Percentiles rank a stretch among this genome's conserved stretches.
These are phyloP conservation scores for Aschersonia sp. DNA, from an alignment of 2,329 filamentous ascomycete species.

Conservation along the genomic window DNA sequence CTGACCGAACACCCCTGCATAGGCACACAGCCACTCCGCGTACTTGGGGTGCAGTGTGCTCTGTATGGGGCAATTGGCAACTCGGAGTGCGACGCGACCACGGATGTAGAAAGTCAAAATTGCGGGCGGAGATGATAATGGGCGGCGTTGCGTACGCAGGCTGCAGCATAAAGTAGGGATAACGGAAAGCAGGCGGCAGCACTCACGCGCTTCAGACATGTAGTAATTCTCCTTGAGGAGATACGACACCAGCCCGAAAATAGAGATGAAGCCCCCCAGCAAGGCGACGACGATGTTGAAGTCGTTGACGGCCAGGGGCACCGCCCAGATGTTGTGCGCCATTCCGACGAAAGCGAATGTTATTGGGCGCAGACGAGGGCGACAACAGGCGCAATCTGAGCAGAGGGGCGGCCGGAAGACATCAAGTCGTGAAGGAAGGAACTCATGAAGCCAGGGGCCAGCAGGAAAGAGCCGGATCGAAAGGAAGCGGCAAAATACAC, in stretches of 20 bases:
- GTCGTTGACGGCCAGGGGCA: slow-evolving; percentile 46
- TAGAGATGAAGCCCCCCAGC: slow-evolving; percentile 72
- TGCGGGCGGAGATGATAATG: not conserved
- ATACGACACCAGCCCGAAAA: slow-evolving; percentile 87
- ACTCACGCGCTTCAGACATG: slow-evolving; percentile 75
- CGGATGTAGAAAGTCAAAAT: slow-evolving; percentile 1
- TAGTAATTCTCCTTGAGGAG: slow-evolving; percentile 83
- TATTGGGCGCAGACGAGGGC: slow-evolving; percentile 6
- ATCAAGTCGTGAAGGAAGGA: slow-evolving; percentile 3
- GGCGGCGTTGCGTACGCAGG: not conserved
- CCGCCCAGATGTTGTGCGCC: slow-evolving; percentile 14
- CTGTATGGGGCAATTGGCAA: not conserved
- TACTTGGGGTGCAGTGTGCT: too few relatives aligned
- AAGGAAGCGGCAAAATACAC: too few relatives aligned
- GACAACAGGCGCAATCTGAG: slow-evolving; percentile 1
- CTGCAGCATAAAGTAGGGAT: not conserved
- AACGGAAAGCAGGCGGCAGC: not conserved
- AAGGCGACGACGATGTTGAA: slow-evolving; percentile 78
- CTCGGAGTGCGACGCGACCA: not conserved
- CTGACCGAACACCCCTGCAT: not conserved
- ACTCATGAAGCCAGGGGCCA: not conserved
- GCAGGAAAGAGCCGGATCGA: not conserved
- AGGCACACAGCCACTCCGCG: too few relatives aligned
- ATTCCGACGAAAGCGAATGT: slow-evolving; percentile 9
- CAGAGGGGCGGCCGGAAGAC: slow-evolving; percentile 1